phyloP scores from a whole-genome alignment of 352 stramenopile species.

The Globisporangium apiculatum region DNA sequence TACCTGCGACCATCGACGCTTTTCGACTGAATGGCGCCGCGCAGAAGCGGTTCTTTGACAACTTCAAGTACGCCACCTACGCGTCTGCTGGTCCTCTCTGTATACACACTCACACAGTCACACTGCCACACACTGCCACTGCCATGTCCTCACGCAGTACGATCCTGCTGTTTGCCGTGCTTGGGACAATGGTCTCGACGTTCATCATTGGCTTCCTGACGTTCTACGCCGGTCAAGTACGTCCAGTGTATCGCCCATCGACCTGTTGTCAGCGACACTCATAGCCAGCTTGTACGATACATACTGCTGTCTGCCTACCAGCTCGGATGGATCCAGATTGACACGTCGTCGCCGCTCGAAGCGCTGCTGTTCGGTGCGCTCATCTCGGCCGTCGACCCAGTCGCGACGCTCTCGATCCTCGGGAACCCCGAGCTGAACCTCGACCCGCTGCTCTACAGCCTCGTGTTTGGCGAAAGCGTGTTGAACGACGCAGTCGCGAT shows the following conservation, averaged over 20 bases:
- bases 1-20: too few species aligned
- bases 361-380: conserved; percentile 92
- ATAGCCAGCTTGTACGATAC: background rate
- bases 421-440: conserved; percentile 90
- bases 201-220: conserved; percentile 94
- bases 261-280: background rate
- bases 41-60: conserved; percentile 93
- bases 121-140: too few species aligned
- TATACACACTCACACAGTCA: too few species aligned
- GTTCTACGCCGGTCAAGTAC: conserved; percentile 76
- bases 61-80: conserved; percentile 69
- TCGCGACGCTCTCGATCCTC: conserved; percentile 95
- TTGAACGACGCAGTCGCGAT: conserved; percentile 97
- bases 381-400: conserved; percentile 95
- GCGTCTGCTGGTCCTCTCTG: background rate
- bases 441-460: conserved; percentile 80
- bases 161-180: conserved; percentile 93
- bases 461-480: conserved; percentile 97
- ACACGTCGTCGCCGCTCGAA: conserved; percentile 91
- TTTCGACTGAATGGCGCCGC: too few species aligned
- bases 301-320: conserved; percentile 13
- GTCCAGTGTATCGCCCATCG: background rate
- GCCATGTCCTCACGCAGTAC: conserved; percentile 35
- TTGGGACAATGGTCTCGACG: conserved; percentile 94
- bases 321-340: conserved; percentile 77